Conservation (phyloP, 179 eudicot species). For the Corrigiola litoralis region DNA sequence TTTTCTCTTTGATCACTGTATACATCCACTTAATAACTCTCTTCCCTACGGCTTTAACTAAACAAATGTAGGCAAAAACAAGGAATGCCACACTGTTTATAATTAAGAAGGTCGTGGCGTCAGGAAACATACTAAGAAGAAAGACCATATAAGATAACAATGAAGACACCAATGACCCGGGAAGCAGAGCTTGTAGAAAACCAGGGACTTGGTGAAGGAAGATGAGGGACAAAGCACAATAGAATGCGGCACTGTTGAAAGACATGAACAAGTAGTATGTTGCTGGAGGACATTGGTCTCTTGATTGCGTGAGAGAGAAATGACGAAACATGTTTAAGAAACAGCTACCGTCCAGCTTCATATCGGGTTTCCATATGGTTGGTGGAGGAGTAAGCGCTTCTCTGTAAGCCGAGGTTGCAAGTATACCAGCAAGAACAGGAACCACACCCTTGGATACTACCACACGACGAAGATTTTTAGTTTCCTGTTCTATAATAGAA, state of each 20-base stretch:
- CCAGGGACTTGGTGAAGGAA: conserved; percentile 8
- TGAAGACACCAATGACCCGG: background rate
- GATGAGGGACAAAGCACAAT: conserved; percentile 3
- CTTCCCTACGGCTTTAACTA: background rate
- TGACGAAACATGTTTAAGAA: background rate
- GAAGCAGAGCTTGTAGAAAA: conserved; percentile 3
- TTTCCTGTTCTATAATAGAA: background rate
- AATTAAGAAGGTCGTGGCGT: background rate
- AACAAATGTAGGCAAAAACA: background rate
- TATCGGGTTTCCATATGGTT: background rate
- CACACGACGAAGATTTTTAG: background rate
- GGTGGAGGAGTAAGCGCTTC: background rate
- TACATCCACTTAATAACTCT: background rate
- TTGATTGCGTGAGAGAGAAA: background rate
- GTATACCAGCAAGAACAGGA: background rate
- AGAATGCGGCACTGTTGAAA: conserved; percentile 3
- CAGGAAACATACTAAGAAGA: background rate
- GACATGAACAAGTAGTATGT: conserved; percentile 2
- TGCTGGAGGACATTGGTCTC: background rate
- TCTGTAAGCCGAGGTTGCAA: background rate
- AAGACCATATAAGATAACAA: background rate
- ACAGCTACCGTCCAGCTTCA: background rate
- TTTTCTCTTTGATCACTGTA: background rate
- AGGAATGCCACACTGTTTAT: conserved; percentile 6
- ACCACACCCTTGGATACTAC: conserved; percentile 5